A percentile compares a stretch with the other conserved stretches of the same genome.
phyloP scores from a whole-genome alignment of 2,329 filamentous ascomycete genomes.

The Alternaria alternata region DNA sequence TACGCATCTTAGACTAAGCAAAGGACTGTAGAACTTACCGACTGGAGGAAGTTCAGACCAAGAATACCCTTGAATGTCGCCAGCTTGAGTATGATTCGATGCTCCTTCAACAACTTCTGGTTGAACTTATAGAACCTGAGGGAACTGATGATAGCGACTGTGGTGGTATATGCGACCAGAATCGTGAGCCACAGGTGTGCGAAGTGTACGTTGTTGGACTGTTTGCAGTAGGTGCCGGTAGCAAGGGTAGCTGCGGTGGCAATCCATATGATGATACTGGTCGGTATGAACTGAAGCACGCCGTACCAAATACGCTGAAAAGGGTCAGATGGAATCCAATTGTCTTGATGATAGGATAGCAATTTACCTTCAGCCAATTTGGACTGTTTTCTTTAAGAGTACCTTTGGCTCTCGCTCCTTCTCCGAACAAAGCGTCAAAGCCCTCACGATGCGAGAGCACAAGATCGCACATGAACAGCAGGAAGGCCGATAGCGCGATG shows the following conservation, averaged over 20 bases:
- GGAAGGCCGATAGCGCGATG: conserved; percentile 39
- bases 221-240: conserved; percentile 37
- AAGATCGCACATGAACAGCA: conserved; percentile 45
- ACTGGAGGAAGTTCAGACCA: conserved; percentile 39
- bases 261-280: conserved; percentile 40
- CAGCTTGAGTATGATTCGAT: conserved; percentile 41
- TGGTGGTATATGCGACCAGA: conserved; percentile 30
- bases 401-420: conserved; percentile 23
- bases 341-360: neutral
- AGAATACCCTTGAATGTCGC: conserved; percentile 45
- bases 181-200: conserved; percentile 44
- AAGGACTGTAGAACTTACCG: conserved; percentile 24
- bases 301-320: conserved; percentile 41
- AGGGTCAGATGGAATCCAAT: neutral
- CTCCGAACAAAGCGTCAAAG: conserved; percentile 41
- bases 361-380: conserved; percentile 36
- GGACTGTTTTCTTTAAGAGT: conserved; percentile 26
- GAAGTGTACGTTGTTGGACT: conserved; percentile 40
- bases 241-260: conserved; percentile 34
- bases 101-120: conserved; percentile 30
- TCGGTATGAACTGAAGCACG: conserved; percentile 44
- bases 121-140: conserved; percentile 36
- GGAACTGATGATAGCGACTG: conserved; percentile 30
- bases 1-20: neutral
- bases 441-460: conserved; percentile 35